Base-by-base conservation (phyloP, 176 grass and related monocot genomes). In the Oryza officinalis region DNA sequence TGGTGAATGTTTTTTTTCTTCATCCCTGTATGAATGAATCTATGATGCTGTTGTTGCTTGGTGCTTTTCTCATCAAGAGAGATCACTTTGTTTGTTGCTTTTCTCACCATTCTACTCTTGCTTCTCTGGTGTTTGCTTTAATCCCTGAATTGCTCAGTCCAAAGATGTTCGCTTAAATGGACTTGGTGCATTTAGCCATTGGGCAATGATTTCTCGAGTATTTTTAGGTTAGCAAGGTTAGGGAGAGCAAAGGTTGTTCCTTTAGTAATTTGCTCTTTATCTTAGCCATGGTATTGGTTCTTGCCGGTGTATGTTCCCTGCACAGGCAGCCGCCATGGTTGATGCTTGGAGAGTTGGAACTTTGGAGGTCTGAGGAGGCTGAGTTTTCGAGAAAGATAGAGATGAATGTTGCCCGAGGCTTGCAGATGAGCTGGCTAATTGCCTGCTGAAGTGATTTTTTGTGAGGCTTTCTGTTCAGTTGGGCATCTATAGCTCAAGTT, bases 41-140 rank as follows among this genome's bases (percentile, higher is more conserved):
- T 73, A 7, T 38, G 43, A 38, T 45, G 71, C 28, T 57, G 43
- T 13, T 72, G 54, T 17, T 74, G 41, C 10, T 74, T 80, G 69
- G n/a, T n/a, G n/a, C n/a, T n/a, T n/a, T n/a, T n/a, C n/a, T n/a
- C n/a, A n/a, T n/a, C n/a, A n/a, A n/a, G n/a, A n/a, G n/a, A 81
- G 85, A 26, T 33, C 8, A 2, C 69, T 80, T 80, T 86, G 54
- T 41, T 28, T 1, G 76, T n/a, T 80, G 37, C 69, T 86, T 80
- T 86, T 81, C 61, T 67, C 60, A 57, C 61, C 54, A 78, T 76
- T 75, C 35, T 46, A 3, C 9, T 75, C 33, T 79, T 46, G 46
- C 63, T 76, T 69, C 74, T 81, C 32, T 67, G 33, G 31, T 81
- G 46, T 67, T 79, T 87, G 20, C 71, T 81, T 67, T 72, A 66